phyloP scores from a whole-genome alignment of 192 early-diverging fungal species.

The Lobosporangium transversale region DNA sequence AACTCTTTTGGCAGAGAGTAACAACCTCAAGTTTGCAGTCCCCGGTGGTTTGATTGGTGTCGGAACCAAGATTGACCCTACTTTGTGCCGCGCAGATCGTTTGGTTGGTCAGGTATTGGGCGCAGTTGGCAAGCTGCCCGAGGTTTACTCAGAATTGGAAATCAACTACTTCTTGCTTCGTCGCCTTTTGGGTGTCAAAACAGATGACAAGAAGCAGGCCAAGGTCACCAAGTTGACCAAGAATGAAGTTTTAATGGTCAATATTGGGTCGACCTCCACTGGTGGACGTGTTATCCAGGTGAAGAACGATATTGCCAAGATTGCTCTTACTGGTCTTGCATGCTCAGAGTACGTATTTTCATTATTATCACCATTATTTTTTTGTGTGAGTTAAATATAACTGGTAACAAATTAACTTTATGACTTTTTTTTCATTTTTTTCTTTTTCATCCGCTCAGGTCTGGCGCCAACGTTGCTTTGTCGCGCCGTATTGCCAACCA shows the following conservation, averaged over 20 bases:
- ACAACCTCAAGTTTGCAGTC: constrained; percentile 95
- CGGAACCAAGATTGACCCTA: constrained; percentile 95
- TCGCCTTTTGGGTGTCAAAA: constrained; percentile 95
- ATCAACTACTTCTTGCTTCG: constrained; percentile 97
- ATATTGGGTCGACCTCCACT: constrained; percentile 94
- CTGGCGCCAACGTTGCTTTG: constrained; percentile 95
- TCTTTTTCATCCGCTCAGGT: constrained; percentile 15
- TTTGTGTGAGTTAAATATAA: not conserved
- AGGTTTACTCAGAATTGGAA: constrained; percentile 94
- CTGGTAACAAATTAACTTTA: not conserved
- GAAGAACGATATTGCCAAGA: constrained; percentile 94
- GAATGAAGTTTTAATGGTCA: constrained; percentile 94
- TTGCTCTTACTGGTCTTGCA: constrained; percentile 86
- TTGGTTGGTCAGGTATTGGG: constrained; percentile 97
- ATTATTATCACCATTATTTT: not conserved
- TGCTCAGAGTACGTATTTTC: constrained; percentile 79
- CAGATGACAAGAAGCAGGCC: constrained; percentile 97
- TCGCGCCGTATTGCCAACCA: constrained; percentile 96
- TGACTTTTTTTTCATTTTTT: not conserved
- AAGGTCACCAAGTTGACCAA: constrained; percentile 93
- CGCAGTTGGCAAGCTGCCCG: constrained; percentile 86
- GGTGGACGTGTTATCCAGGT: constrained; percentile 95
- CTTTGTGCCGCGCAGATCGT: constrained; percentile 94
- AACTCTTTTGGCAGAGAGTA: constrained; percentile 88
- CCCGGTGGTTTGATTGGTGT: constrained; percentile 98